Evolutionary conservation across 2,329 filamentous ascomycete genomes (phyloP), one percentile per base, ranked within the genome.

Genomic region (Orbilia ellipsospora): DNA sequence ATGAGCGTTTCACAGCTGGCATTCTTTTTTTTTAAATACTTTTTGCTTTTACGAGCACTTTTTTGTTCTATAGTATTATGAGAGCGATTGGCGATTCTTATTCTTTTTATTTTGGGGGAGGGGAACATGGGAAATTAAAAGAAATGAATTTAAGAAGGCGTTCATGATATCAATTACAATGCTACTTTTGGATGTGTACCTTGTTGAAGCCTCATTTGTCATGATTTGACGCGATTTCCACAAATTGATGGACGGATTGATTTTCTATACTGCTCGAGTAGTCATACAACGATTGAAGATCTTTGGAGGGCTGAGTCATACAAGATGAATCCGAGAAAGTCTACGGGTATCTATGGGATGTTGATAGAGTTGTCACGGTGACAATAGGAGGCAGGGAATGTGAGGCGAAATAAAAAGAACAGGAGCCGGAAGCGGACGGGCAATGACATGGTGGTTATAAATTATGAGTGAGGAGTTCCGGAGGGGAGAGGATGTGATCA

Each of bases 131-230:
- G 6, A 48, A 18, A 56, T 40, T 28, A 55, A 55, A 55, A 55
- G 23, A 55, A 31, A 8, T 15, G 23, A n/a, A 48, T 48, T 48
- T 15, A 15, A 18, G 13, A 16, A 31, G 54, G 54, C 54, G 54
- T 56, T 56, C 26, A 18, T 42, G 28, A 56, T 56, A 4, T 64
- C 66, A 70, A 70, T 70, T 57, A 70, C 59, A 64, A 28, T 70
- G 59, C 59, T 70, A 70, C 66, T 63, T 70, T 63, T 42, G 66
- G 66, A 6, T 36, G 31, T 36, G 10, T 36, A 1, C 31, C 1
- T 36, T 7, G 31, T 36, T 7, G 31, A 36, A 7, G 10, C 10
- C 31, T 10, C 10, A 1, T 36, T 7, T 36, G 31, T 10, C 10
- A 36, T 6, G 10, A 36, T 10, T 36, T 7, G 31, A 36, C 31